A percentile compares a stretch with the other conserved stretches of the same genome.
phyloP scores from a whole-genome alignment of 129 eudicot genomes.

The Arctium lappa region DNA sequence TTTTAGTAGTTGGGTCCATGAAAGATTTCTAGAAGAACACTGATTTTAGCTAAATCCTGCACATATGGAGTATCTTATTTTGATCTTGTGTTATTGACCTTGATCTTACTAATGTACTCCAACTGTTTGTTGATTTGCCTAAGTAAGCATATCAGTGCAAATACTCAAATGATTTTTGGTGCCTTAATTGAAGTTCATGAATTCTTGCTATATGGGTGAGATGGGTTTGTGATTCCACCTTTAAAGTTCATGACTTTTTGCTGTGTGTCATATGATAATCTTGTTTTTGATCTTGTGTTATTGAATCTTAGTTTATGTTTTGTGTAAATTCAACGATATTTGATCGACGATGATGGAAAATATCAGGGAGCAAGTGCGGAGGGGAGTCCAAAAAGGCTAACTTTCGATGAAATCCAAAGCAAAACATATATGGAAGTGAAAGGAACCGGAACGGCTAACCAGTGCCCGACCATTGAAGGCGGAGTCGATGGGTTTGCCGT shows the following conservation, averaged over 20 bases:
- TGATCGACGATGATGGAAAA: not conserved
- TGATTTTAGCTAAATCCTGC: too few relatives aligned
- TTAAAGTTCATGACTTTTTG: not conserved
- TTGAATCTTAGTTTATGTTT: not conserved
- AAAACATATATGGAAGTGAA: slow-evolving; percentile 89
- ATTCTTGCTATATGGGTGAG: not conserved
- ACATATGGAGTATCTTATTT: not conserved
- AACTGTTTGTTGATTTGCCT: not conserved
- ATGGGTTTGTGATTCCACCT: not conserved
- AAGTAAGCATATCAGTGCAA: not conserved
- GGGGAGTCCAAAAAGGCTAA: slow-evolving; percentile 71
- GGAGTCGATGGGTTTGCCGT: slow-evolving; percentile 60
- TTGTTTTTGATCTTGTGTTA: not conserved
- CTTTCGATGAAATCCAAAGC: slow-evolving; percentile 87
- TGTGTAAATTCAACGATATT: not conserved
- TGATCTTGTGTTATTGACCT: not conserved
- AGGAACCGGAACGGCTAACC: slow-evolving; percentile 96
- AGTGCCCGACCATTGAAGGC: slow-evolving; percentile 87
- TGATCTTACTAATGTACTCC: not conserved
- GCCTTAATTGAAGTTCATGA: not conserved
- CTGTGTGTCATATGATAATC: not conserved
- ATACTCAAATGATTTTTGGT: not conserved
- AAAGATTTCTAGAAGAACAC: too few relatives aligned
- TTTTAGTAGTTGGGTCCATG: too few relatives aligned
- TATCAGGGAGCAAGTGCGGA: slow-evolving; percentile 88